phyloP scores from a whole-genome alignment of 805 yeast species.

The Cyberlindnera veronae region DNA sequence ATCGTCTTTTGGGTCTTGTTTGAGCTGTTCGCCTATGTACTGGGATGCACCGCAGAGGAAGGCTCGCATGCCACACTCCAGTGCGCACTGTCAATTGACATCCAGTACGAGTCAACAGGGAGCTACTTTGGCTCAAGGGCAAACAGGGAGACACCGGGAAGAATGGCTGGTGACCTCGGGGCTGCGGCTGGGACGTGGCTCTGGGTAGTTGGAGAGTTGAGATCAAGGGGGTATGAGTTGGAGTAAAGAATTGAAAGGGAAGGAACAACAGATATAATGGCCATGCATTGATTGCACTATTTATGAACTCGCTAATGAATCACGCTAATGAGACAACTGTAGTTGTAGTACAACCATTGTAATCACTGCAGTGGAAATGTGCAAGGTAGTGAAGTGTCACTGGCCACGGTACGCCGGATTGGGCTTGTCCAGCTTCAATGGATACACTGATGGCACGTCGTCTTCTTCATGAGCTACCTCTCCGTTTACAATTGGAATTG shows the following conservation, averaged over 20 bases:
- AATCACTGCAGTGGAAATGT: too few relatives aligned
- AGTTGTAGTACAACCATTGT: too few relatives aligned
- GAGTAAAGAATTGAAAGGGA: conserved; percentile 4
- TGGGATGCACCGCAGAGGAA: conserved; percentile 70
- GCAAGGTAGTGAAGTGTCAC: too few relatives aligned
- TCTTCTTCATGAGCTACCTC: too few relatives aligned
- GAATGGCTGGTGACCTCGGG: conserved; percentile 52
- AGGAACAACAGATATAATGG: neutral
- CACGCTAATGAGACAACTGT: too few relatives aligned
- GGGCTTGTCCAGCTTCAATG: too few relatives aligned
- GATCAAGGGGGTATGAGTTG: conserved; percentile 44
- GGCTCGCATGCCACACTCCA: conserved; percentile 64
- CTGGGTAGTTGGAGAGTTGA: conserved; percentile 66
- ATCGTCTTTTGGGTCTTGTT: conserved; percentile 66
- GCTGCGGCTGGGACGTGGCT: conserved; percentile 72
- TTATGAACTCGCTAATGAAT: too few relatives aligned
- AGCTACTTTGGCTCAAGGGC: conserved; percentile 66
- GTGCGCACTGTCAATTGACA: conserved; percentile 55
- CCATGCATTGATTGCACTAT: too few relatives aligned
- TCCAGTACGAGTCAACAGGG: conserved; percentile 50
- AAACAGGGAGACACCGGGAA: conserved; percentile 50
- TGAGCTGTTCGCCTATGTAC: conserved; percentile 61
- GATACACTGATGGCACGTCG: too few relatives aligned
- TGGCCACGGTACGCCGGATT: too few relatives aligned
- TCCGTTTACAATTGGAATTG: too few relatives aligned